phyloP scores from a whole-genome alignment of 1,284 basidiomycete species.

The Garcileccinum viscosum region DNA sequence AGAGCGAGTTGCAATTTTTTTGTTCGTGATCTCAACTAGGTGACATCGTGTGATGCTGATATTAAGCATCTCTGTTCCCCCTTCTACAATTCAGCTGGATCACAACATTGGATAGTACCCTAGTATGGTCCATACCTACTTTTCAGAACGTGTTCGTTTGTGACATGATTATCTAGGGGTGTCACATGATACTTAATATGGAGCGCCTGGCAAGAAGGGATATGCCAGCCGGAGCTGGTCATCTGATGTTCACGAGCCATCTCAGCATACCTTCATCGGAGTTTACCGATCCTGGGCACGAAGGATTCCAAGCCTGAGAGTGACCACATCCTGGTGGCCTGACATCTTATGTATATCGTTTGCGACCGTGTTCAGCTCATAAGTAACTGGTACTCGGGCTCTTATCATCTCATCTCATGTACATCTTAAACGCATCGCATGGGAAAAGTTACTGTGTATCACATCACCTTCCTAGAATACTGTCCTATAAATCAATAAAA shows the following conservation, averaged over 20 bases:
- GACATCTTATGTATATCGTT: neutral
- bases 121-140: slow-evolving; percentile 14
- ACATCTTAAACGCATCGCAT: neutral
- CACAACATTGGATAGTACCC: slow-evolving; percentile 16
- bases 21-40: slow-evolving; percentile 20
- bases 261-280: slow-evolving; percentile 1
- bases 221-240: neutral
- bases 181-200: slow-evolving; percentile 28
- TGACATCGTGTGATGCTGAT: neutral
- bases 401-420: no score
- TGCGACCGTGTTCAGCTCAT: neutral
- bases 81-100: slow-evolving; percentile 21
- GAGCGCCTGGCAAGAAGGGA: slow-evolving; percentile 25
- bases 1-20: slow-evolving; percentile 15
- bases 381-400: neutral
- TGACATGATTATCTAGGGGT: slow-evolving; percentile 18
- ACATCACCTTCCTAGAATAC: no score
- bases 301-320: neutral
- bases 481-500: no score
- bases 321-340: neutral
- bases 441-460: neutral
- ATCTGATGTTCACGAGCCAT: slow-evolving; percentile 18
- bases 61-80: neutral
- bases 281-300: neutral
- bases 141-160: neutral